Conservation (phyloP, 805 yeast genomes). For the Candida dajiaensis region DNA sequence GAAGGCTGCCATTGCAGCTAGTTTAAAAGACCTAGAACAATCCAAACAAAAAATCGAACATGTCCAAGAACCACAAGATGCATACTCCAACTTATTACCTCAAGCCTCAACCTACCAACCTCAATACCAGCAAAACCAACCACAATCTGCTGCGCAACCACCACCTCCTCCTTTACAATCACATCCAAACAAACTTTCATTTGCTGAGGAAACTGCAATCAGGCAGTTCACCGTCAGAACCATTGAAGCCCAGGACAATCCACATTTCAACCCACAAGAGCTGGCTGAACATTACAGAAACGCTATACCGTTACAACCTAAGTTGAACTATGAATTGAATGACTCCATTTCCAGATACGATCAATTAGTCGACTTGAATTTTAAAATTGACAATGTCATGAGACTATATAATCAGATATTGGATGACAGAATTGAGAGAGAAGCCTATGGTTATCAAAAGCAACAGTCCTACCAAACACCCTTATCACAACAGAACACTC, state of each 20-base stretch:
- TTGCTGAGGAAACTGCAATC: slow-evolving; percentile 65
- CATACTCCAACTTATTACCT: slow-evolving; percentile 17
- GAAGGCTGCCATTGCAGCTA: slow-evolving; percentile 92
- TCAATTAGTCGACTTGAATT: slow-evolving; percentile 61
- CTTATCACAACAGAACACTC: slow-evolving; percentile 2
- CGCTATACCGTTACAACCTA: slow-evolving; percentile 61
- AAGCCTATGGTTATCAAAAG: slow-evolving; percentile 16
- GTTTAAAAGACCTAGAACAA: slow-evolving; percentile 64
- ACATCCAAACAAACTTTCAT: slow-evolving; percentile 26
- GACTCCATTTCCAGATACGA: slow-evolving; percentile 60
- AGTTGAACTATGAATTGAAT: slow-evolving; percentile 53
- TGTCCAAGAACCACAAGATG: slow-evolving; percentile 7
- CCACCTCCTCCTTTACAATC: slow-evolving; percentile 13
- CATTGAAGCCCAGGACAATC: slow-evolving; percentile 28
- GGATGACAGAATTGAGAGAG: slow-evolving; percentile 45
- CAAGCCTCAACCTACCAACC: slow-evolving; percentile 4
- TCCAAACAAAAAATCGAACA: slow-evolving; percentile 20
- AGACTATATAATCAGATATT: slow-evolving; percentile 71
- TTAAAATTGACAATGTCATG: slow-evolving; percentile 69
- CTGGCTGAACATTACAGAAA: slow-evolving; percentile 54
- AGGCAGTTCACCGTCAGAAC: slow-evolving; percentile 65
- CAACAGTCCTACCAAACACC: slow-evolving; percentile 18
- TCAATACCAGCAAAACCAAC: background rate
- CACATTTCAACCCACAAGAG: slow-evolving; percentile 33
- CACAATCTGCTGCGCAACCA: background rate